Evolutionary conservation across 345 rosid genomes (phyloP).

Genomic region (Balakata baccata): DNA sequence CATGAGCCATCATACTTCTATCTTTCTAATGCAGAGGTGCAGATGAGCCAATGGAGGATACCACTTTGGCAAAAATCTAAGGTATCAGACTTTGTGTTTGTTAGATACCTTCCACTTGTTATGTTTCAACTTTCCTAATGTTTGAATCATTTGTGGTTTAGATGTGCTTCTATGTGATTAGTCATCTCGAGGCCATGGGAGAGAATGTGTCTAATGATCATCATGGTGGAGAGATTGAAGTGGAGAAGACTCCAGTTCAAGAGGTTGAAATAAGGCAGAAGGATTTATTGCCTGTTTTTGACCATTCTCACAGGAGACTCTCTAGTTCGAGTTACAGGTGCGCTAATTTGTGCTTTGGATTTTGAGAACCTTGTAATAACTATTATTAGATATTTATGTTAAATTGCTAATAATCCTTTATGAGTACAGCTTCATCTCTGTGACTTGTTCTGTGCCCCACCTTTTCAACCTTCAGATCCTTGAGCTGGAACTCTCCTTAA

Average conservation of each 20-base stretch:
- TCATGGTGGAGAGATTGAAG: slow-evolving; percentile 61
- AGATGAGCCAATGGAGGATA: slow-evolving; percentile 68
- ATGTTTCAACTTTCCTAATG: slow-evolving; percentile 11
- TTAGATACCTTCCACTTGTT: slow-evolving; percentile 2
- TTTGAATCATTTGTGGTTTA: slow-evolving; percentile 24
- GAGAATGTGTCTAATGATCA: slow-evolving; percentile 27
- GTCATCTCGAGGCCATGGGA: slow-evolving; percentile 30
- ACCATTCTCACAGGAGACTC: slow-evolving; percentile 57
- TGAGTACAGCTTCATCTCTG: background rate
- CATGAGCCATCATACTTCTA: slow-evolving; percentile 64
- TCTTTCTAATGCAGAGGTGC: slow-evolving; percentile 85
- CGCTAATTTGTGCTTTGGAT: slow-evolving; percentile 2
- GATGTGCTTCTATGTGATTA: slow-evolving; percentile 71
- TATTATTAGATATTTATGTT: background rate
- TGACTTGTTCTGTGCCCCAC: background rate
- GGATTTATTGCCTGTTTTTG: slow-evolving; percentile 78
- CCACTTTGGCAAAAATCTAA: slow-evolving; percentile 80
- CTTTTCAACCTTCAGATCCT: background rate
- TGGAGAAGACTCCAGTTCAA: slow-evolving; percentile 57
- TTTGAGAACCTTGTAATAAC: background rate
- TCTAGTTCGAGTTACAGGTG: slow-evolving; percentile 62
- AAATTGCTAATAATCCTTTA: background rate
- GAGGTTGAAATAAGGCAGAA: slow-evolving; percentile 77
- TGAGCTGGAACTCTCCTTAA: background rate
- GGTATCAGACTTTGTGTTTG: slow-evolving; percentile 38